phyloP scores from a whole-genome alignment of 2,329 filamentous ascomycete species.

The Fusarium transvaalense region DNA sequence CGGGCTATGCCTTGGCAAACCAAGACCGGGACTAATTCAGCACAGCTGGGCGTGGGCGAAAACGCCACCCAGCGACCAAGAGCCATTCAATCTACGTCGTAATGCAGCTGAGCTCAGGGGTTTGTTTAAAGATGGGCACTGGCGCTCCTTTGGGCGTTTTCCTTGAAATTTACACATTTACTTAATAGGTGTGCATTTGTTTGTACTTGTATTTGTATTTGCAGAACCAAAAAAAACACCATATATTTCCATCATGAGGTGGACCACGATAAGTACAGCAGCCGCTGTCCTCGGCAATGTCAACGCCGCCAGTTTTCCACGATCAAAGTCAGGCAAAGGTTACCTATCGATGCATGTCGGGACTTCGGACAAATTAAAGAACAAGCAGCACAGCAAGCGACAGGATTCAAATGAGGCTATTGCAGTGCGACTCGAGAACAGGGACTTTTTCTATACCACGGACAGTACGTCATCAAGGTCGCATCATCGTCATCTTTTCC shows the following conservation, averaged over 20 bases:
- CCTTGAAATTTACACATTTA: neutral
- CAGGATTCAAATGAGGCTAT: conserved; percentile 46
- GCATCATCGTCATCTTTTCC: neutral
- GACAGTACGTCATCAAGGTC: conserved; percentile 51
- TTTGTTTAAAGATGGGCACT: conserved; percentile 24
- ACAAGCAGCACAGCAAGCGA: conserved; percentile 40
- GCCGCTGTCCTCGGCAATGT: conserved; percentile 32
- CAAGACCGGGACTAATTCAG: conserved; percentile 15
- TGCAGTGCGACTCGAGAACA: conserved; percentile 52
- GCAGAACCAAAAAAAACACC: conserved; percentile 7
- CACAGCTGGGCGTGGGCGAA: conserved; percentile 15
- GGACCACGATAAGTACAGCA: conserved; percentile 39
- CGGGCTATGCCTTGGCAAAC: conserved; percentile 6
- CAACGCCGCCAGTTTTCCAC: conserved; percentile 45
- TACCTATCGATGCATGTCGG: conserved; percentile 55
- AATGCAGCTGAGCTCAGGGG: neutral
- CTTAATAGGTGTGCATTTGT: neutral
- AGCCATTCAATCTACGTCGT: conserved; percentile 3
- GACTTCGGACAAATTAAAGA: conserved; percentile 47
- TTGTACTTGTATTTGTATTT: neutral
- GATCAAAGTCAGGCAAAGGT: conserved; percentile 52
- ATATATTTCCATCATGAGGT: conserved; percentile 42
- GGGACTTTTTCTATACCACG: conserved; percentile 56
- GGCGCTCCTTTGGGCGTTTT: neutral
- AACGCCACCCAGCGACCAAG: conserved; percentile 18